Percentiles rank a stretch among this genome's conserved stretches.
phyloP scores from a whole-genome alignment of 495 filamentous ascomycete species.

The Aspergillus olivimuriae region DNA sequence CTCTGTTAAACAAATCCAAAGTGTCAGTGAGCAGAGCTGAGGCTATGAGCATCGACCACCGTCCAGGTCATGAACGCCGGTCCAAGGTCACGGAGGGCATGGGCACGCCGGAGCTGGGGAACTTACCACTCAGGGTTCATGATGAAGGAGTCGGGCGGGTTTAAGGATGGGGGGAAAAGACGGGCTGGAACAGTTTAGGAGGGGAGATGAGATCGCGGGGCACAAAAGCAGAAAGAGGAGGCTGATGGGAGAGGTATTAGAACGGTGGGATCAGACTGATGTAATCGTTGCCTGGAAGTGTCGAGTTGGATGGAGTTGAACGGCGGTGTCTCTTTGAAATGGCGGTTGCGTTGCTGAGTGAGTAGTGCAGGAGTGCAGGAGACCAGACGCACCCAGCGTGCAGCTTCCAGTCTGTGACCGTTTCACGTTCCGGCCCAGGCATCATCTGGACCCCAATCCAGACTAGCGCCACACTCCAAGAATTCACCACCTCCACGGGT shows the following conservation, averaged over 20 bases:
- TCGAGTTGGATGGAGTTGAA: conserved; percentile 15
- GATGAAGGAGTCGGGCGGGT: conserved; percentile 32
- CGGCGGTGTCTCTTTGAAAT: conserved; percentile 17
- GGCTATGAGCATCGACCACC: too few species aligned
- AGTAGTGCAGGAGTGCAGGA: too few species aligned
- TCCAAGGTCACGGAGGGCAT: too few species aligned
- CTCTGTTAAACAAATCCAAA: conserved; percentile 15
- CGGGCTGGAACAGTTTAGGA: not conserved
- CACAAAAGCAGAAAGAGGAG: not conserved
- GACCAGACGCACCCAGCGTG: conserved; percentile 26
- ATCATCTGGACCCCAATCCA: conserved; percentile 5
- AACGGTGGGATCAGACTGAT: conserved; percentile 8
- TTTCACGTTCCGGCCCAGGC: conserved; percentile 16
- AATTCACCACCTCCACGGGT: too few species aligned
- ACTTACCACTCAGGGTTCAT: conserved; percentile 97
- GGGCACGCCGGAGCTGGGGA: conserved; percentile 11
- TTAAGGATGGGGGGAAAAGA: not conserved
- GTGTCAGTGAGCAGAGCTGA: not conserved
- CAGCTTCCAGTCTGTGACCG: conserved; percentile 21
- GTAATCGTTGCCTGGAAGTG: conserved; percentile 11
- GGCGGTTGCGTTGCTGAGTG: conserved; percentile 24
- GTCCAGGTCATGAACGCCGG: too few species aligned
- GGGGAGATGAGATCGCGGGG: not conserved
- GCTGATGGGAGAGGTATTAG: not conserved
- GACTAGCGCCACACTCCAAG: conserved; percentile 11